phyloP scores from a whole-genome alignment of 1,284 basidiomycete species.

The Ceratobasidium sp. region DNA sequence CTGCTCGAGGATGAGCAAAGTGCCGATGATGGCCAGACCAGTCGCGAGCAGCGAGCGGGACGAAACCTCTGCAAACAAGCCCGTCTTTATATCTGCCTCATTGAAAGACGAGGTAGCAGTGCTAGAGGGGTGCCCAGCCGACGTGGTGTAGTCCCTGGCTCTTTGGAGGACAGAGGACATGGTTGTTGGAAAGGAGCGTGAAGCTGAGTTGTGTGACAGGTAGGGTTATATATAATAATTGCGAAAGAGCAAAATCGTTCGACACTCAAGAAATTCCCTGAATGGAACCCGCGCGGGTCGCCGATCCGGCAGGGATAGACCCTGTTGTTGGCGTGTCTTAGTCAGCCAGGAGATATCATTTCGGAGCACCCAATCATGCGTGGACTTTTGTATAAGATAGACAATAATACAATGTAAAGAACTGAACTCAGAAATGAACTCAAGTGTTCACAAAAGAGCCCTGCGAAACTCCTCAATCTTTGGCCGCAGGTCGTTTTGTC shows the following conservation, averaged over 20 bases:
- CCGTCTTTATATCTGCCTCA: conserved; percentile 8
- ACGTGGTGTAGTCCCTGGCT: conserved; percentile 27
- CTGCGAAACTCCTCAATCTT: conserved; percentile 4
- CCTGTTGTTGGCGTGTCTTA: conserved; percentile 2
- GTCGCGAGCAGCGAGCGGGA: conserved; percentile 51
- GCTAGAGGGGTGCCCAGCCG: conserved; percentile 13
- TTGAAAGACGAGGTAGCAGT: conserved; percentile 19
- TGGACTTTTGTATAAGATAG: not conserved
- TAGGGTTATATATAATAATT: conserved; percentile 24
- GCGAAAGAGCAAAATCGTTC: conserved; percentile 7
- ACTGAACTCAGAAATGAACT: not conserved
- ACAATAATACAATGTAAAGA: not conserved
- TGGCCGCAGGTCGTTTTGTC: conserved; percentile 10
- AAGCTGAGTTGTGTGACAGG: not conserved
- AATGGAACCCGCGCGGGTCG: conserved; percentile 17
- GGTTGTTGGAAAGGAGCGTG: conserved; percentile 19
- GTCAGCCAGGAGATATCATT: not conserved
- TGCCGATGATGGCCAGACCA: conserved; percentile 62
- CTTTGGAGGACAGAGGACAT: conserved; percentile 34
- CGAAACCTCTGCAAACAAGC: not conserved
- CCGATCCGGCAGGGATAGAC: conserved; percentile 1
- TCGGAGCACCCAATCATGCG: not conserved
- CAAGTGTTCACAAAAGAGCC: not conserved
- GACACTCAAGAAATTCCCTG: conserved; percentile 27
- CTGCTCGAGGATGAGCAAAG: conserved; percentile 80